Base-by-base conservation (phyloP, 75 land plant species). In the Larix kaempferi region DNA sequence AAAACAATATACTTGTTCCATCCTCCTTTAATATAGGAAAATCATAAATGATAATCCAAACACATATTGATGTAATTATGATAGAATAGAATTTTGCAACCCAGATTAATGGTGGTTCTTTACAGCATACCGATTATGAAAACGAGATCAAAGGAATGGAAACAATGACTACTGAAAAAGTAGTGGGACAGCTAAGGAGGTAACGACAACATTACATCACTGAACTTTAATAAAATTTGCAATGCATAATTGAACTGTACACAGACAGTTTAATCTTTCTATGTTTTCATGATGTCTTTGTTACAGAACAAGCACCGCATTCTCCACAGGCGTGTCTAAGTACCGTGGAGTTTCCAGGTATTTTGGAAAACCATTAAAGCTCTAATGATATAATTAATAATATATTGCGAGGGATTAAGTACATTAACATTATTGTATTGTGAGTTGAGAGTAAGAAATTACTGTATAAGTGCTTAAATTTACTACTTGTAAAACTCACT, bases 91-190 rank as follows among this genome's bases (percentile, higher is more conserved):
- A 10, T 10, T 2, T 12, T 57, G 13, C 19, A 17, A 57, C 19
- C 19, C 0, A 17, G 0, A 0, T 57, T 57, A 13, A 44, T 7
- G 22, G 26, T 33, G 37, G 2, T 71, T 41, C 8, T 11, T 57
- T 60, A n/a, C 73, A 86, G 85, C 55, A 65, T 3, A 73, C 73
- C 23, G 60, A 66, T n/a, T 92, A 92, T 69, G 84, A 85, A 80
- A 78, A 83, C 49, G 95, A 92, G 74, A 83, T 90, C 11, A 91
- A 92, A 59, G 90, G 84, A 77, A 92, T 90, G 92, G 84, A 92
- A 83, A 81, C 83, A 73, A 92, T 90, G 90, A 78, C 82, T 16
- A 84, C 89, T 66, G 87, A 90, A 60, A 90, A 90, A 74, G 90
- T 74, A 78, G 90, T 92, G 25, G 92, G 88, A 13, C 78, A 89